Evolutionary conservation across 306 rosid species (phyloP).

Genomic region (Geum urbanum): DNA sequence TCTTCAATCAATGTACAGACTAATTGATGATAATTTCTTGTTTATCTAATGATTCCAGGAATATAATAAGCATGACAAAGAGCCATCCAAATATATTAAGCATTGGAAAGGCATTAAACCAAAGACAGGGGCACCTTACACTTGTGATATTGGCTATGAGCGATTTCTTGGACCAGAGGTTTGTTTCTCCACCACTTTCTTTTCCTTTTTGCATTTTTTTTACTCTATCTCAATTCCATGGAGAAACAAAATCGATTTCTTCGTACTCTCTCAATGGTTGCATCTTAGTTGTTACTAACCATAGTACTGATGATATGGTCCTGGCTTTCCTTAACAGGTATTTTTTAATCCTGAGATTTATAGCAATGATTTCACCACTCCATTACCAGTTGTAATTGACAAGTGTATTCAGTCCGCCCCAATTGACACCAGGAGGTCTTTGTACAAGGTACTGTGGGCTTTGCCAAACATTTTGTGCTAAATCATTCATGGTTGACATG

Average conservation of each 20-base stretch:
- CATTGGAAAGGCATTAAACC: conserved; percentile 99
- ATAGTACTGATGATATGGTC: conserved; percentile 9
- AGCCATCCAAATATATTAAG: conserved; percentile 81
- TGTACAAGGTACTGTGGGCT: conserved; percentile 68
- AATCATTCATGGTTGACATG: not conserved
- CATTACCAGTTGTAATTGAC: conserved; percentile 88
- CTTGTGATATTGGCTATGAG: conserved; percentile 98
- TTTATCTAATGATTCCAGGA: conserved; percentile 50
- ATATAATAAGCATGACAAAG: conserved; percentile 94
- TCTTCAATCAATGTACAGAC: conserved; percentile 14
- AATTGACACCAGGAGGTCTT: conserved; percentile 92
- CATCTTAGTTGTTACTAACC: conserved; percentile 11
- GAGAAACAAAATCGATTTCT: not conserved
- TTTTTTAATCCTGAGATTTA: conserved; percentile 98
- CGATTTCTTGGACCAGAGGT: conserved; percentile 99
- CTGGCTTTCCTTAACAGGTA: conserved; percentile 41
- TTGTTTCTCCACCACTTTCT: conserved; percentile 15
- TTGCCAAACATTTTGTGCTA: conserved; percentile 17
- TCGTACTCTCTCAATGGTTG: not conserved
- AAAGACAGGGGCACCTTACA: conserved; percentile 94
- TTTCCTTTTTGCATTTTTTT: conserved; percentile 12
- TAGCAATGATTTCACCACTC: conserved; percentile 71
- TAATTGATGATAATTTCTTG: conserved; percentile 27
- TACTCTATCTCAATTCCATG: not conserved
- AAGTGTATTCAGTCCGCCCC: conserved; percentile 98